Conservation (phyloP, 192 early-diverging fungal species). For the Glomus cerebriforme region DNA sequence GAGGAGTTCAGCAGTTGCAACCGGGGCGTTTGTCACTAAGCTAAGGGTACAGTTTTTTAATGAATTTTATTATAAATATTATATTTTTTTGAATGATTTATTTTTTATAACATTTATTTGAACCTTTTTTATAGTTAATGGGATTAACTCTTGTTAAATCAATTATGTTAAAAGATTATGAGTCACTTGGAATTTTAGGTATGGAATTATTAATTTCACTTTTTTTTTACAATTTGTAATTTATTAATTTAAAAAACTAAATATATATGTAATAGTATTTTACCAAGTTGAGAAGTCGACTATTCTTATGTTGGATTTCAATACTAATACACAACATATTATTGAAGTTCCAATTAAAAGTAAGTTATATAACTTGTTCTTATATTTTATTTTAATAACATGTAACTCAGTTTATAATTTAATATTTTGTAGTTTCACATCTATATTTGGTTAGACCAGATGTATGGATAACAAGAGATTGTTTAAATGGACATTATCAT, state of each 20-base stretch:
- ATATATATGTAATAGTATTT: slow-evolving; percentile 40
- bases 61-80: neutral
- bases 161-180: slow-evolving; percentile 48
- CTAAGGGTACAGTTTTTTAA: neutral
- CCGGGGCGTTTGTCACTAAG: slow-evolving; percentile 34
- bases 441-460: slow-evolving; percentile 46
- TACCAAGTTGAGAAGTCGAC: slow-evolving; percentile 54
- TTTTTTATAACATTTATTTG: neutral
- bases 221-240: neutral
- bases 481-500: slow-evolving; percentile 42
- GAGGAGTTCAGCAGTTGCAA: slow-evolving; percentile 51
- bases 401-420: neutral
- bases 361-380: slow-evolving; percentile 14
- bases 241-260: too few relatives aligned
- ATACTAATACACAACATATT: slow-evolving; percentile 50
- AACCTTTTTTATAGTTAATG: slow-evolving; percentile 32
- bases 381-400: neutral
- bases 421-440: slow-evolving; percentile 31
- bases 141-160: slow-evolving; percentile 48
- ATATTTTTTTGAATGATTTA: neutral
- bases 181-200: slow-evolving; percentile 43
- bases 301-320: slow-evolving; percentile 57
- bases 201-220: neutral
- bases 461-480: slow-evolving; percentile 53
- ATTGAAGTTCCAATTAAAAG: slow-evolving; percentile 51